These are phyloP conservation scores for Fusarium redolens DNA, from an alignment of 2,329 filamentous ascomycete genomes.

Conservation along the genomic window DNA sequence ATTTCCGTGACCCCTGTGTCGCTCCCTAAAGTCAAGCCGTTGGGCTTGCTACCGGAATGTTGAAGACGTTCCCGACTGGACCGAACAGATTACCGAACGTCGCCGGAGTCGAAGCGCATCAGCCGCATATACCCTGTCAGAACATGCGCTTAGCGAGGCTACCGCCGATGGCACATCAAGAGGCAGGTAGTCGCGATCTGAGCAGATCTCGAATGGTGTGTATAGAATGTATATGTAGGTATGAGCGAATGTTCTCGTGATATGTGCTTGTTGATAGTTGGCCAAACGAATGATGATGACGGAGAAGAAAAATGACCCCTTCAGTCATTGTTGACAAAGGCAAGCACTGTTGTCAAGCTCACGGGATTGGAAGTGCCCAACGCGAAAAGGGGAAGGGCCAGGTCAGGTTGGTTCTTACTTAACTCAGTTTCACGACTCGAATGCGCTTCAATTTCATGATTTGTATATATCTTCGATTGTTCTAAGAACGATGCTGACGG, in stretches of 20 bases:
- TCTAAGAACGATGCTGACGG: not conserved
- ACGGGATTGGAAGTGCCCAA: not conserved
- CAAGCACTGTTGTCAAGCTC: not conserved
- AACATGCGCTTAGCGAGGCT: slow-evolving; percentile 70
- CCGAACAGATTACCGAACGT: slow-evolving; percentile 45
- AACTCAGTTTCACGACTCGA: not conserved
- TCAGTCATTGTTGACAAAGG: no score
- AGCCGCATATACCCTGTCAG: slow-evolving; percentile 58
- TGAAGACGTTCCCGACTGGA: slow-evolving; percentile 33
- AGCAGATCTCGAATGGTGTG: slow-evolving; percentile 66
- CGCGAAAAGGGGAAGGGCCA: not conserved
- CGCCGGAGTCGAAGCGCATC: slow-evolving; percentile 69
- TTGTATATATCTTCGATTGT: not conserved
- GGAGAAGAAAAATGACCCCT: not conserved
- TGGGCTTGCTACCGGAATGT: slow-evolving; percentile 37
- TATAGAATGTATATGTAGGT: not conserved
- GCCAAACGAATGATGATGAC: not conserved
- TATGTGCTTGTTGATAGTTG: not conserved
- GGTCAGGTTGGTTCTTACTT: not conserved
- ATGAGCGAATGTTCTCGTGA: slow-evolving; percentile 1
- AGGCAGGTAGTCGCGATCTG: slow-evolving; percentile 71
- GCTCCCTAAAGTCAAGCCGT: slow-evolving; percentile 32
- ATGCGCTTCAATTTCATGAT: not conserved
- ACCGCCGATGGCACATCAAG: slow-evolving; percentile 71
- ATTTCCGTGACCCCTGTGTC: slow-evolving; percentile 37